These are phyloP conservation scores for Piloderma croceum DNA, from an alignment of 768 basidiomycete genomes.

Conservation along the genomic window DNA sequence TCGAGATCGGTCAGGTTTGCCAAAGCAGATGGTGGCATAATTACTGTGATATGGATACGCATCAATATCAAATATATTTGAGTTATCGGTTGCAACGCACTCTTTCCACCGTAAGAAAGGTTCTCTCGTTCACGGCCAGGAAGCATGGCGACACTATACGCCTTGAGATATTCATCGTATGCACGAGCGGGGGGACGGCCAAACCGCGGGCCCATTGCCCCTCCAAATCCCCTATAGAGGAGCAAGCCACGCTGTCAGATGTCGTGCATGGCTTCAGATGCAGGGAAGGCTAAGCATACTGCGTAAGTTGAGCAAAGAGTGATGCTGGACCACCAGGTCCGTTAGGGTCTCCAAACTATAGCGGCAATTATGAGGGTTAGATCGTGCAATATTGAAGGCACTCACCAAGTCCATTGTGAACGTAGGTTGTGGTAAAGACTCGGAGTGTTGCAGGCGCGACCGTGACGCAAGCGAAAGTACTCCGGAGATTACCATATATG, in stretches of 20 bases:
- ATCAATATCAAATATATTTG: constrained; percentile 3
- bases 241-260: constrained; percentile 3
- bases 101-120: constrained; percentile 95
- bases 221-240: constrained; percentile 46
- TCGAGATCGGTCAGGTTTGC: constrained; percentile 85
- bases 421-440: too few species aligned
- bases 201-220: constrained; percentile 39
- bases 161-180: constrained; percentile 91
- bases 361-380: too few species aligned
- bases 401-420: too few species aligned
- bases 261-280: background rate
- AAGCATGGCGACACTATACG: constrained; percentile 93
- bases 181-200: constrained; percentile 59
- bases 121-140: constrained; percentile 83
- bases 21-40: constrained; percentile 95
- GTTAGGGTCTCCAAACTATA: constrained; percentile 29
- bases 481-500: too few species aligned
- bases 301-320: constrained; percentile 61
- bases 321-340: constrained; percentile 52
- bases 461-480: too few species aligned
- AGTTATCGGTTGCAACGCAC: constrained; percentile 50
- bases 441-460: too few species aligned
- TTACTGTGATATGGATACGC: constrained; percentile 48
- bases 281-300: constrained; percentile 35
- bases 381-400: too few species aligned